Evolutionary conservation across 495 filamentous ascomycete species (phyloP), one percentile per base, ranked within the genome.

Genomic region (Darksidea phi): DNA sequence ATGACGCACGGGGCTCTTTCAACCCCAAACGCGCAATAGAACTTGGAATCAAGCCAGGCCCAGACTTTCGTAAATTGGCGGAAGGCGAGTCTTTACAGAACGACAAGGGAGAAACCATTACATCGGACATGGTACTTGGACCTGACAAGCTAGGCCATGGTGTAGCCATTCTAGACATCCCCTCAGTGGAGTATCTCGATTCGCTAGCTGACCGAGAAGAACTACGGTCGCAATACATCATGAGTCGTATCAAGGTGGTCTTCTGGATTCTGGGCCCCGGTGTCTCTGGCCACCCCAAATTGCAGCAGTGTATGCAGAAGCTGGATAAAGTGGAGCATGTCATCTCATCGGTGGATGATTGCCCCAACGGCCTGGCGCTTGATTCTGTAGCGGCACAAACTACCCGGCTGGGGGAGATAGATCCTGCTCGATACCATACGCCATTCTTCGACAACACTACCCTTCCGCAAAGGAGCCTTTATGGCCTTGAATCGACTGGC

Each of bases 1-100:
- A 92, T 58, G 78, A 82, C 43, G 77, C 86, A 36, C 82, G 93
- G 24, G 94, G 94, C 13, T 92, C 86, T 67, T 97, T 99, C 69
- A 76, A 86, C 23, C 70, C 80, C 4, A 57, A 77, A n/a, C 81
- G 76, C 59, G 95, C 92, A 0, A 72, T 63, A 49, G 72, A 71
- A 38, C 70, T 88, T 12, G 84, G 84, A 2, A 80, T 97, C 0
- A 65, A 64, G 17, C 75, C 70, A 32, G 79, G 76, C 0, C 74
- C 70, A 2, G 71, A 82, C n/a, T 94, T 75, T 61, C 71, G 69
- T 10, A 48, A 65, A 34, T 76, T 91, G 12, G 72, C 78, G 0
- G 51, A 50, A 1, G 85, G 85, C 4, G 24, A 84, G 59, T 78
- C 68, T 63, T 79, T 86, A 1, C 70, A 69, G 26, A 78, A 79